Base-by-base conservation (phyloP, 2,329 filamentous ascomycete genomes). In the Fusarium gaditjirri region DNA sequence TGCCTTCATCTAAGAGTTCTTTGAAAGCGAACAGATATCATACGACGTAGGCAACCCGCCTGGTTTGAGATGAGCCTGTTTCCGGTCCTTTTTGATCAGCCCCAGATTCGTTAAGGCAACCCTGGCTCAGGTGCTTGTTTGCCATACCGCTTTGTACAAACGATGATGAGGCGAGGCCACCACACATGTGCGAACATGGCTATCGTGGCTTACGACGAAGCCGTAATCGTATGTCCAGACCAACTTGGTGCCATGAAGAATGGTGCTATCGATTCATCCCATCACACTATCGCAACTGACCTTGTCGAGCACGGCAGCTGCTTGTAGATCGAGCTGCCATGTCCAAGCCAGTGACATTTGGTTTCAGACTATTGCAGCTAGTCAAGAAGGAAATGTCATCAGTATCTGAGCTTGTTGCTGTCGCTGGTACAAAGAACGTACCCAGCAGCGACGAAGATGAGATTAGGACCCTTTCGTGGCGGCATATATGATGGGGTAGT, bases 401-500 rank as follows among this genome's bases (percentile, higher is more conserved):
- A 43, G 44, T 55, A 49, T 53, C 44, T 50, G 52, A 55, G 17
- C 53, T 29, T 73, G 50, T 47, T 55, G 42, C 50, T 67, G 44
- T 42, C 69, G 35, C 38, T 41, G 44, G 31, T 33, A 33, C 11
- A 23, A 10, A 50, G 54, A 47, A 59, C 41, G 46, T 69, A 49
- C 42, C 50, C 42, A 21, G 57, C 52, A 25, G 13, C 44, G 41
- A 61, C 44, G 63, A 52, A 64, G 52, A 68, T 68, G 65, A 76
- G 68, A 75, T 75, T 71, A 75, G 49, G 71, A 70, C 73, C 69
- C 68, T 76, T 76, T 75, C 71, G 70, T 77, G 74, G 67, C 74
- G 68, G 65, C 56, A 49, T 21, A 35, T 33, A 19, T n/a, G 46
- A 70, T 76, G 76, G 76, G 68, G 35, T 54, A n/a, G 36, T 33